Conservation (phyloP, 1,284 basidiomycete species). For the Austropuccinia psidii region DNA sequence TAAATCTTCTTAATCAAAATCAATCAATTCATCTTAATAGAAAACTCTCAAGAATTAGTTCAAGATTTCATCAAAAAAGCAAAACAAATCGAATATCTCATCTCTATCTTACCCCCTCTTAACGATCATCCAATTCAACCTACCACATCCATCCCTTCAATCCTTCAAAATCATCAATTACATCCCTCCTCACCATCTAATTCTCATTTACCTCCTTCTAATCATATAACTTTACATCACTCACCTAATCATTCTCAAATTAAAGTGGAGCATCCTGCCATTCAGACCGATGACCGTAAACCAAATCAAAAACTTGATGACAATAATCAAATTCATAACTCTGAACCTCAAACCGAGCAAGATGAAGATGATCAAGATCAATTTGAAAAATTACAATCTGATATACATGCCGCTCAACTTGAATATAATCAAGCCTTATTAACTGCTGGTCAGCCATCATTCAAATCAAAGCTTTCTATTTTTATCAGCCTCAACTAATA, state of each 20-base stretch:
- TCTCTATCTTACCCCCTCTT: constrained; percentile 27
- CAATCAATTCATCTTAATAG: neutral
- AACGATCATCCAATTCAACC: neutral
- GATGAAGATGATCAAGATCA: constrained; percentile 5
- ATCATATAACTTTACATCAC: neutral
- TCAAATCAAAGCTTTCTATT: too few relatives aligned
- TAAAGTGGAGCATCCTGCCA: neutral
- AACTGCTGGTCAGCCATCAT: neutral
- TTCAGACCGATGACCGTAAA: neutral
- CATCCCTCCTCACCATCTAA: neutral
- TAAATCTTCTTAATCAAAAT: neutral
- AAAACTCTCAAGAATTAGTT: constrained; percentile 31
- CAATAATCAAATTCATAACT: neutral
- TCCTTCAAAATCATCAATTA: neutral
- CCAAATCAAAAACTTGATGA: neutral
- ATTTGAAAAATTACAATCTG: constrained; percentile 18
- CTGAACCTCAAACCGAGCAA: neutral
- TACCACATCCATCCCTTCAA: too few relatives aligned
- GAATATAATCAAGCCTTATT: constrained; percentile 22
- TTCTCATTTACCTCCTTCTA: neutral
- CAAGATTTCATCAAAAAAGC: constrained; percentile 32
- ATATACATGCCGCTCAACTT: constrained; percentile 1
- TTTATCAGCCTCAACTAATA: neutral
- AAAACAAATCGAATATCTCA: constrained; percentile 31
- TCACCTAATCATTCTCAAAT: neutral